phyloP scores from a whole-genome alignment of 2,329 filamentous ascomycete genomes.

The Ophiostoma perfectum region DNA sequence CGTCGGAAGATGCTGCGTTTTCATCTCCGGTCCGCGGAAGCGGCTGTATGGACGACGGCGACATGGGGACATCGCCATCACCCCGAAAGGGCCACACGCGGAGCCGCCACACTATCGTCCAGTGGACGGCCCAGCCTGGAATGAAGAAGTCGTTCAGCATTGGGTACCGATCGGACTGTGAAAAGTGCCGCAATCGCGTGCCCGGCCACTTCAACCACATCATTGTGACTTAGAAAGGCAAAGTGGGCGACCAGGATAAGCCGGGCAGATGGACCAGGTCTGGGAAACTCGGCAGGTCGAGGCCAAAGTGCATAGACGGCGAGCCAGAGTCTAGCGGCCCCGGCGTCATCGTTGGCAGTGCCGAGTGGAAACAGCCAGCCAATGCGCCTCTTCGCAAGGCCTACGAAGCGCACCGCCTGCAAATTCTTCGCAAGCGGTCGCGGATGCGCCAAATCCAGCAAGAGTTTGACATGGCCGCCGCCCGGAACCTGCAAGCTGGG shows the following conservation, averaged over 20 bases:
- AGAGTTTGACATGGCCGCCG: slow-evolving; percentile 2
- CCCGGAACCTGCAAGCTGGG: not conserved
- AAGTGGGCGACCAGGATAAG: not conserved
- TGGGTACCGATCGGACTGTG: slow-evolving; percentile 71
- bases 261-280: not conserved
- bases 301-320: not conserved
- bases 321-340: not conserved
- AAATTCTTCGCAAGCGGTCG: not conserved
- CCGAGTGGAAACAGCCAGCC: not conserved
- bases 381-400: not conserved
- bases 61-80: slow-evolving; percentile 45
- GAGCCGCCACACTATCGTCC: slow-evolving; percentile 55
- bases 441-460: not conserved
- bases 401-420: not conserved
- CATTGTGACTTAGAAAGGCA: slow-evolving; percentile 51
- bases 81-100: slow-evolving; percentile 52
- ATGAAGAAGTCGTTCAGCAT: slow-evolving; percentile 71
- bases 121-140: slow-evolving; percentile 56
- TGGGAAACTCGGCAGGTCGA: not conserved
- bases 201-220: slow-evolving; percentile 80
- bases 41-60: slow-evolving; percentile 27
- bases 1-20: not conserved
- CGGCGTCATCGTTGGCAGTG: slow-evolving; percentile 13
- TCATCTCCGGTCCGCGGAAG: slow-evolving; percentile 18
- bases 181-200: slow-evolving; percentile 68